Conservation (phyloP, 495 filamentous ascomycete species). For the Tuber borchii region DNA sequence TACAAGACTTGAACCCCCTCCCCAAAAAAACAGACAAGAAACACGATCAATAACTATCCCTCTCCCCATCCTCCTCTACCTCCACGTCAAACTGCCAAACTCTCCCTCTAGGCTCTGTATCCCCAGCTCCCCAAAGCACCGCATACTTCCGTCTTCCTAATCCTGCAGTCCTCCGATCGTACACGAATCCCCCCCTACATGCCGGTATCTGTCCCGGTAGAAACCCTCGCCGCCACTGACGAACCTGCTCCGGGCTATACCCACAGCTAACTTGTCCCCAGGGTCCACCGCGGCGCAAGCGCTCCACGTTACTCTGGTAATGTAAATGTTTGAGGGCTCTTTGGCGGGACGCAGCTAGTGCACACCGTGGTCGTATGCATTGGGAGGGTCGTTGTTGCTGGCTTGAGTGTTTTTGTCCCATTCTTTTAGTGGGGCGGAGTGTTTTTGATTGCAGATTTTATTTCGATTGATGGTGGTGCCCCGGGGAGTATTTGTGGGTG, state of each 20-base stretch:
- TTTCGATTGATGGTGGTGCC: background rate
- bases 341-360: background rate
- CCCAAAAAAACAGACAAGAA: background rate
- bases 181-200: background rate
- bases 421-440: background rate
- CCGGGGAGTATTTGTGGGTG: background rate
- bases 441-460: background rate
- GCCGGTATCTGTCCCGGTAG: background rate
- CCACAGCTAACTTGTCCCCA: background rate
- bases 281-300: background rate
- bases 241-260: background rate
- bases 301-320: background rate
- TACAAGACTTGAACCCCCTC: background rate
- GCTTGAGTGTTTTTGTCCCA: background rate
- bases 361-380: background rate
- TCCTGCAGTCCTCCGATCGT: background rate
- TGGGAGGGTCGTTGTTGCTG: background rate
- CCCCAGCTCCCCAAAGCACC: background rate
- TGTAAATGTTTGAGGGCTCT: background rate
- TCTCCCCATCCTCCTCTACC: background rate
- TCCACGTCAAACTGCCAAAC: background rate
- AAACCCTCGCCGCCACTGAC: background rate
- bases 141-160: background rate
- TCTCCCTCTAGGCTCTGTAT: background rate
- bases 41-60: background rate